A percentile compares a stretch with the other conserved stretches of the same genome.
Evolutionary conservation across 2,329 filamentous ascomycete species (phyloP).

Genomic region (Chrysoporthe deuterocubensis): DNA sequence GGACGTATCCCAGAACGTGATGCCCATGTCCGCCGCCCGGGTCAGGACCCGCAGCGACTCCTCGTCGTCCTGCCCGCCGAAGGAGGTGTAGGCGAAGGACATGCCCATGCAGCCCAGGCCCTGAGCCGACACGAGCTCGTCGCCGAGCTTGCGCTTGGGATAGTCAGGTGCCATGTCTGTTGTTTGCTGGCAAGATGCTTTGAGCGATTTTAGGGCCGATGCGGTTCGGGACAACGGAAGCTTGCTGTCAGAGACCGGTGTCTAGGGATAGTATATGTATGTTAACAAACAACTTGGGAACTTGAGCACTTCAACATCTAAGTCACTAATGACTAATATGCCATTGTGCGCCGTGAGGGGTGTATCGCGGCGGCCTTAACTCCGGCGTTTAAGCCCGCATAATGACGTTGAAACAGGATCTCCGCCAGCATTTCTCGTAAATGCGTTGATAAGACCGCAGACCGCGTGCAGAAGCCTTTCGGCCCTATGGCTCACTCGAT

Average conservation of each 20-base stretch:
- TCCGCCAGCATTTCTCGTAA: neutral
- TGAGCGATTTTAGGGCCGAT: neutral
- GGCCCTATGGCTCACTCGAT: too few species aligned
- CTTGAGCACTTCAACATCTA: too few species aligned
- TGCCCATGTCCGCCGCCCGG: slow-evolving; percentile 30
- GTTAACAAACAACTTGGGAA: too few species aligned
- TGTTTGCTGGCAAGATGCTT: slow-evolving; percentile 17
- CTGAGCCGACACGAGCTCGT: slow-evolving; percentile 25
- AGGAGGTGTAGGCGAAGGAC: slow-evolving; percentile 27
- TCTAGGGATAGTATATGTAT: too few species aligned
- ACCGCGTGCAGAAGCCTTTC: too few species aligned
- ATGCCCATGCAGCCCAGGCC: slow-evolving; percentile 30
- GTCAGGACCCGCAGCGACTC: slow-evolving; percentile 30
- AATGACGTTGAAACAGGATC: neutral
- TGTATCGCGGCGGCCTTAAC: neutral
- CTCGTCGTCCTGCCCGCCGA: slow-evolving; percentile 27
- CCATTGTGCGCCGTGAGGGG: neutral
- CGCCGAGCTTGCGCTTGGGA: slow-evolving; percentile 26
- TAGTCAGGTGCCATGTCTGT: slow-evolving; percentile 14
- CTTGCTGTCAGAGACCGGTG: neutral
- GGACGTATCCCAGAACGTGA: slow-evolving; percentile 31
- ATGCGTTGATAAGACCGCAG: neutral
- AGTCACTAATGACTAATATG: too few species aligned
- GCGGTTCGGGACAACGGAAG: neutral
- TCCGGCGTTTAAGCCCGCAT: neutral